Conservation (phyloP, 2,329 filamentous ascomycete genomes). For the Fusarium ramigenum region DNA sequence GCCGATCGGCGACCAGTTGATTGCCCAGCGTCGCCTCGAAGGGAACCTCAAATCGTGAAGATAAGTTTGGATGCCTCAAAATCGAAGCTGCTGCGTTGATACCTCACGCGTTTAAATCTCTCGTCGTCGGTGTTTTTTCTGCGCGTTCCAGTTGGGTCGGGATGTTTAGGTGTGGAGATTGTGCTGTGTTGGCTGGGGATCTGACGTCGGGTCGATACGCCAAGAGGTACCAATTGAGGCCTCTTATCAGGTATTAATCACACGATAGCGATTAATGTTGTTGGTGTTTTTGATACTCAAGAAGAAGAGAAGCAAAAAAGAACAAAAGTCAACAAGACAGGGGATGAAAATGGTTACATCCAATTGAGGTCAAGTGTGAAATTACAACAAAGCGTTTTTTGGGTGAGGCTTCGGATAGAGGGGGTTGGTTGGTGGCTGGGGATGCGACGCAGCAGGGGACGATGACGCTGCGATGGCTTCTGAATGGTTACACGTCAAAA, state of each 20-base stretch:
- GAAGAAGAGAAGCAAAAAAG: neutral
- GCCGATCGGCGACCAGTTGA: constrained; percentile 35
- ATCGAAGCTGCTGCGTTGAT: constrained; percentile 18
- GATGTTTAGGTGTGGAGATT: constrained; percentile 22
- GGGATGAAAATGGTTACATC: neutral
- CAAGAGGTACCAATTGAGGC: constrained; percentile 2
- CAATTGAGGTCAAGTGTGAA: constrained; percentile 18
- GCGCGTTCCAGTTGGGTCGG: constrained; percentile 13
- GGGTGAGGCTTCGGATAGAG: constrained; percentile 23
- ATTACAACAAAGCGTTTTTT: constrained; percentile 16
- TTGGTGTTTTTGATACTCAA: neutral
- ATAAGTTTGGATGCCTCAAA: constrained; percentile 5
- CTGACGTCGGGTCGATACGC: constrained; percentile 23
- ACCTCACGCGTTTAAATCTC: constrained; percentile 15
- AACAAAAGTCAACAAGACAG: constrained; percentile 4
- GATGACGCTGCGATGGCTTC: constrained; percentile 18
- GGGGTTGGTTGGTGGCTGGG: constrained; percentile 38
- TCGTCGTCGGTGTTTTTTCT: neutral
- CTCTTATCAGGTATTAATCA: constrained; percentile 1
- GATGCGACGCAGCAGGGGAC: constrained; percentile 10
- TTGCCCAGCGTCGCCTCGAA: constrained; percentile 20
- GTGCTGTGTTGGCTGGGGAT: constrained; percentile 19
- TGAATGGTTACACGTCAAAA: constrained; percentile 34
- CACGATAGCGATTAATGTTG: neutral
- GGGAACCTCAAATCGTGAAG: neutral